A percentile compares a stretch with the other conserved stretches of the same genome.
Evolutionary conservation across 257 asterid species (phyloP).

Genomic region (Nicotiana benthamiana): DNA sequence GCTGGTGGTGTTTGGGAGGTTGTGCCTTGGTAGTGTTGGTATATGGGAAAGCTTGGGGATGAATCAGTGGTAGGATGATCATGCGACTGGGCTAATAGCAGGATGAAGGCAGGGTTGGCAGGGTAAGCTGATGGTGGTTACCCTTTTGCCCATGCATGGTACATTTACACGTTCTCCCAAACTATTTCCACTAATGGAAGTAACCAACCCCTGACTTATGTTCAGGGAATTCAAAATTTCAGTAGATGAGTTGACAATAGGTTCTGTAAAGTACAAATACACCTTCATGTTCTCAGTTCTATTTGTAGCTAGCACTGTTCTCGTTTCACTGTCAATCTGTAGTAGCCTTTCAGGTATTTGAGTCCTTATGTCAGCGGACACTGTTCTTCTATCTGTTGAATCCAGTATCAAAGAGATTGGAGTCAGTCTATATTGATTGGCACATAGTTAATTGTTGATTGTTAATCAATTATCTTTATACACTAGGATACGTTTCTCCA

Average conservation of each 20-base stretch:
- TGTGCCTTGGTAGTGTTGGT: no score
- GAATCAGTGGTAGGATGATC: no score
- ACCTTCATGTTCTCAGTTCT: constrained; percentile 48
- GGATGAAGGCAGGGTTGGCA: no score
- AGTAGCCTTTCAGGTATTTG: constrained; percentile 73
- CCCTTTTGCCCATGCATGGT: no score
- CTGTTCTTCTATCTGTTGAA: constrained; percentile 64
- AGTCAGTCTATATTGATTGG: not conserved
- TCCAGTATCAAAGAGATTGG: not conserved
- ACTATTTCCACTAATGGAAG: constrained; percentile 53
- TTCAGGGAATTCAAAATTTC: constrained; percentile 61
- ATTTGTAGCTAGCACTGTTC: constrained; percentile 76
- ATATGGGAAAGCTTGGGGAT: no score
- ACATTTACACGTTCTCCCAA: constrained; percentile 62
- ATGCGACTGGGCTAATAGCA: no score
- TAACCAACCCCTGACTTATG: constrained; percentile 54
- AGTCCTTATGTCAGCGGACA: constrained; percentile 58
- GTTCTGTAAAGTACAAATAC: constrained; percentile 69
- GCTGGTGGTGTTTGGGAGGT: no score
- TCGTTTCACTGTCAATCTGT: constrained; percentile 46
- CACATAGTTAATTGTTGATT: not conserved
- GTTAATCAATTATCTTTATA: not conserved
- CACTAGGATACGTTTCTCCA: not conserved
- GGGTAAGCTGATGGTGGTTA: no score
- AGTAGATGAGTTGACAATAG: constrained; percentile 66